Conservation (phyloP, 2,329 filamentous ascomycete species). For the Pseudofabraea citricarpa region DNA sequence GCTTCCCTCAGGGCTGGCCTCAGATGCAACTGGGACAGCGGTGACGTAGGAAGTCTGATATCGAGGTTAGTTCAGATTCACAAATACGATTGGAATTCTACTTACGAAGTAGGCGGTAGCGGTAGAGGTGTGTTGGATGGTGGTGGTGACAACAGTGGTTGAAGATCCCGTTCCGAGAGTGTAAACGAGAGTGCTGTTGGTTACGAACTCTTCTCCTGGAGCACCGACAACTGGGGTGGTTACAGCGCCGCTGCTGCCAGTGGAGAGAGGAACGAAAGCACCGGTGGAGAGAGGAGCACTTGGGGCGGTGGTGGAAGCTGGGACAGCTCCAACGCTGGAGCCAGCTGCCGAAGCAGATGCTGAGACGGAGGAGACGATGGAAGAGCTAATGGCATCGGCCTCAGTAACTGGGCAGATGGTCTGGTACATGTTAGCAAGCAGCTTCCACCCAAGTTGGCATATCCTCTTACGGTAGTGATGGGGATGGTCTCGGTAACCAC, state of each 20-base stretch:
- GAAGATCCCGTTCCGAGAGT: constrained; percentile 34
- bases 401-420: constrained; percentile 45
- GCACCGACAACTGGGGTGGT: neutral
- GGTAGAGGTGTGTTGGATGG: constrained; percentile 32
- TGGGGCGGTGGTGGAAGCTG: constrained; percentile 5
- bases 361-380: constrained; percentile 30
- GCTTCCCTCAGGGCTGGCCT: constrained; percentile 4
- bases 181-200: constrained; percentile 34
- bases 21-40: constrained; percentile 1
- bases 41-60: constrained; percentile 18
- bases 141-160: constrained; percentile 40
- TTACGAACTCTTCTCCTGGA: constrained; percentile 22
- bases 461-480: constrained; percentile 32
- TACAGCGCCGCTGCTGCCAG: neutral
- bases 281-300: constrained; percentile 6
- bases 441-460: neutral
- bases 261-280: constrained; percentile 6
- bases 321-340: constrained; percentile 2
- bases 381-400: constrained; percentile 33
- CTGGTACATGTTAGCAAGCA: constrained; percentile 9
- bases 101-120: constrained; percentile 9
- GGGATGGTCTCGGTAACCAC: constrained; percentile 36
- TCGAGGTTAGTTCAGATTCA: neutral
- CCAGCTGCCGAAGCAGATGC: neutral
- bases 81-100: too few species aligned